These are phyloP conservation scores for Inga oerstediana DNA, from an alignment of 306 rosid species.

Conservation along the genomic window DNA sequence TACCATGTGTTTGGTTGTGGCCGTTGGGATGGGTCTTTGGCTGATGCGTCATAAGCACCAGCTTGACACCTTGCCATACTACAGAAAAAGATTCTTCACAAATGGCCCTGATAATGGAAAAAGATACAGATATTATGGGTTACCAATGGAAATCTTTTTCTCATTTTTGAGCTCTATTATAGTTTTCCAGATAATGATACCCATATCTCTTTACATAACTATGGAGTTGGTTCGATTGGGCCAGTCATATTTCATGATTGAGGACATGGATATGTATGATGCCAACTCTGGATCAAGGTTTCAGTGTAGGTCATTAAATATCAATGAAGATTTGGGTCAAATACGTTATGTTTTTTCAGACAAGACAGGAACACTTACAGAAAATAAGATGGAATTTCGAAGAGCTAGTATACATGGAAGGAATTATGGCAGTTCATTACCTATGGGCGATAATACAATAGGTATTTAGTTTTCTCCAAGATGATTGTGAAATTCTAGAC, in stretches of 20 bases:
- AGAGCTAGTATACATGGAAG: conserved; percentile 82
- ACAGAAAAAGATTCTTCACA: conserved; percentile 64
- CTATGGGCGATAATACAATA: conserved; percentile 41
- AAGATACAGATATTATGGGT: conserved; percentile 76
- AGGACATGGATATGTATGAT: conserved; percentile 75
- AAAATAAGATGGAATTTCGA: conserved; percentile 95
- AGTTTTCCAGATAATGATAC: conserved; percentile 99
- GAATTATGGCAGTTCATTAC: conserved; percentile 60
- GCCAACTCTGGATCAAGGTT: conserved; percentile 74
- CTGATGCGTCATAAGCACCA: conserved; percentile 65
- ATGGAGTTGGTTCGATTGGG: conserved; percentile 98
- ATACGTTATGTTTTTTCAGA: conserved; percentile 91
- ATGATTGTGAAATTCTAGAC: conserved; percentile 18
- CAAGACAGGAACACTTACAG: conserved; percentile 97
- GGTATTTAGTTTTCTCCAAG: conserved; percentile 48
- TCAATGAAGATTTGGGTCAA: conserved; percentile 98
- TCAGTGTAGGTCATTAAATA: conserved; percentile 98
- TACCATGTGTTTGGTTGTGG: conserved; percentile 86
- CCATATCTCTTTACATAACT: conserved; percentile 94
- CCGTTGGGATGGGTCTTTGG: conserved; percentile 85
- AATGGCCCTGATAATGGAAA: conserved; percentile 50
- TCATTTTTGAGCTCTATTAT: conserved; percentile 93
- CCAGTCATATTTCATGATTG: conserved; percentile 98
- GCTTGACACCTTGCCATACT: conserved; percentile 87
- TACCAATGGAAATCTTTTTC: conserved; percentile 86